These are phyloP conservation scores for Ogataea sp. DNA, from an alignment of 805 yeast species.

Conservation along the genomic window DNA sequence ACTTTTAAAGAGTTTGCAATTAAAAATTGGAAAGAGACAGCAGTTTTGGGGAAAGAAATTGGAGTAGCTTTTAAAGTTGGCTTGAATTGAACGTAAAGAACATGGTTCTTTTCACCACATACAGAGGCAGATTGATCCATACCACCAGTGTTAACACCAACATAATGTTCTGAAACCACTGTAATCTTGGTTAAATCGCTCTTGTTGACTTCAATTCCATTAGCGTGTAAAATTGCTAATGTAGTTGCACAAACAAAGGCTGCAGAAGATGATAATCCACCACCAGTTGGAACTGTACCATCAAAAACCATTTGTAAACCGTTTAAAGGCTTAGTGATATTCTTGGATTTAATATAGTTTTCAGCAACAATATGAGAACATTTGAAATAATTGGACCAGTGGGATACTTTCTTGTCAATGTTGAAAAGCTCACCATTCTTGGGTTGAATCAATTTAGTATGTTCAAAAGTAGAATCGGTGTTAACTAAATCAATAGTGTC, in stretches of 20 bases:
- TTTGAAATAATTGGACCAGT: conserved; percentile 65
- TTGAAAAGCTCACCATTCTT: conserved; percentile 29
- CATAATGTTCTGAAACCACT: conserved; percentile 58
- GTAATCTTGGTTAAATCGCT: conserved; percentile 50
- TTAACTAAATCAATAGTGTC: conserved; percentile 23
- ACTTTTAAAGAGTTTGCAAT: conserved; percentile 56
- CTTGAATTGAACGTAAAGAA: conserved; percentile 50
- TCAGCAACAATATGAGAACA: conserved; percentile 58
- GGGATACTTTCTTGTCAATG: conserved; percentile 41
- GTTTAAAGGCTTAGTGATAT: conserved; percentile 18
- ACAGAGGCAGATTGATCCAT: conserved; percentile 73
- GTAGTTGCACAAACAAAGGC: conserved; percentile 64
- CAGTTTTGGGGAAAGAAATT: conserved; percentile 40
- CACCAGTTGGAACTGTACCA: conserved; percentile 67
- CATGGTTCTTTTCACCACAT: conserved; percentile 51
- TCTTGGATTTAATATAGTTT: conserved; percentile 27
- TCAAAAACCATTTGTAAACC: conserved; percentile 48
- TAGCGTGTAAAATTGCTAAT: conserved; percentile 45
- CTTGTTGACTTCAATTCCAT: conserved; percentile 36
- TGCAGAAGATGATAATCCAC: conserved; percentile 65
- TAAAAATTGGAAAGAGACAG: conserved; percentile 41
- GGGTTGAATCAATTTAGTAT: conserved; percentile 30
- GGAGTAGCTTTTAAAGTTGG: conserved; percentile 51
- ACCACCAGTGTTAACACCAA: conserved; percentile 75
- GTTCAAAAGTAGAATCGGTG: conserved; percentile 26